Conservation (phyloP, 148 eudicot species). For the Rhododendron kiyosumense region DNA sequence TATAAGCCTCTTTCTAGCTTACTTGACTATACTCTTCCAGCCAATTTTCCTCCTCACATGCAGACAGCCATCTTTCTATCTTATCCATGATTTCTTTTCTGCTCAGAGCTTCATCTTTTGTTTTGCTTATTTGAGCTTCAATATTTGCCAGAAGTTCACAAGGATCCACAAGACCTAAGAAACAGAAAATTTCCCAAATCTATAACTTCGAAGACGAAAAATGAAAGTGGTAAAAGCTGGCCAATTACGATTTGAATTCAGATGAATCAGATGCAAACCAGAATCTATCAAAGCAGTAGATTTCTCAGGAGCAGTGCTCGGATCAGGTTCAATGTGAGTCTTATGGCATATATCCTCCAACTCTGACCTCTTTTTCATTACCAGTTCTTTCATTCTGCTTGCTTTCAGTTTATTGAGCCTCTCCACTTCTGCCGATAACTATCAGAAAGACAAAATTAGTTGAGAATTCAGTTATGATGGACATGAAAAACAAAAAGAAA, state of each 20-base stretch:
- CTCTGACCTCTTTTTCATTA: constrained; percentile 55
- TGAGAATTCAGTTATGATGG: neutral
- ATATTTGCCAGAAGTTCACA: constrained; percentile 58
- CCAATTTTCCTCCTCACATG: constrained; percentile 76
- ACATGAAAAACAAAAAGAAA: neutral
- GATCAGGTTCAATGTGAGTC: constrained; percentile 58
- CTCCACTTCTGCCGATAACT: constrained; percentile 67
- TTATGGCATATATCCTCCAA: constrained; percentile 50
- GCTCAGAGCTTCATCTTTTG: constrained; percentile 58
- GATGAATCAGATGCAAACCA: constrained; percentile 26
- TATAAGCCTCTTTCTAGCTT: constrained; percentile 13
- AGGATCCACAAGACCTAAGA: constrained; percentile 66
- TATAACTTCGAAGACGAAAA: neutral
- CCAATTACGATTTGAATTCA: neutral
- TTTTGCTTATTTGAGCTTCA: constrained; percentile 52
- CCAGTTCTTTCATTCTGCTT: constrained; percentile 65
- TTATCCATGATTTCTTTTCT: constrained; percentile 63
- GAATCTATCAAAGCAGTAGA: constrained; percentile 66
- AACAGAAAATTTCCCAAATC: neutral
- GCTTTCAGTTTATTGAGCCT: constrained; percentile 59
- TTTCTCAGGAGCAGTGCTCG: constrained; percentile 63
- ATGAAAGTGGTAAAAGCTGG: neutral
- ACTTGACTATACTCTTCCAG: constrained; percentile 63
- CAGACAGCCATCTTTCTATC: constrained; percentile 62
- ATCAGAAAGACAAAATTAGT: constrained; percentile 11